A percentile compares a stretch with the other conserved stretches of the same genome.
phyloP scores from a whole-genome alignment of 2,329 filamentous ascomycete genomes.

The Diaporthe citrichinensis region DNA sequence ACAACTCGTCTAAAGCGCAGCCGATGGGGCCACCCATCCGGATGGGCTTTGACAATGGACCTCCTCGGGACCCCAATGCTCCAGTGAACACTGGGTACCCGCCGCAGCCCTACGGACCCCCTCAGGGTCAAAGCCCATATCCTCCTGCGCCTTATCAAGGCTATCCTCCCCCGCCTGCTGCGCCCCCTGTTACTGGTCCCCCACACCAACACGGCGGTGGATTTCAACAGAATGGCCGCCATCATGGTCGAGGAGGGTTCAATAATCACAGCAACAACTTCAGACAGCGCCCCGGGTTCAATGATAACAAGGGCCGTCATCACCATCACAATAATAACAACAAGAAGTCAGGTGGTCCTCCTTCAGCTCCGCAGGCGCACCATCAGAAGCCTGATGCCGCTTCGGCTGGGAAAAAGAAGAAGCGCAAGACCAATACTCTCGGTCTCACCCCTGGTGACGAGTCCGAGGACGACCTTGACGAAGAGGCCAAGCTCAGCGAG shows the following conservation, averaged over 20 bases:
- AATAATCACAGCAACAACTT: conserved; percentile 46
- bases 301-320: conserved; percentile 55
- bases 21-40: conserved; percentile 69
- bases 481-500: conserved; percentile 72
- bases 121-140: conserved; percentile 45
- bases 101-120: conserved; percentile 50
- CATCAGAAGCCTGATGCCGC: conserved; percentile 67
- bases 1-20: conserved; percentile 53
- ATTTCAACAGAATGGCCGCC: conserved; percentile 53
- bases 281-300: conserved; percentile 53
- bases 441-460: conserved; percentile 78
- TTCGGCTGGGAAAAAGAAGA: conserved; percentile 74
- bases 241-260: conserved; percentile 56
- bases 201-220: conserved; percentile 49
- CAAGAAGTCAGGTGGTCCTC: conserved; percentile 50
- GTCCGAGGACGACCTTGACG: conserved; percentile 78
- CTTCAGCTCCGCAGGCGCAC: conserved; percentile 47
- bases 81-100: conserved; percentile 61
- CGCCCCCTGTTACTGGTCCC: conserved; percentile 47
- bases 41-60: conserved; percentile 65
- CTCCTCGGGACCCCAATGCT: conserved; percentile 57
- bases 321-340: conserved; percentile 47
- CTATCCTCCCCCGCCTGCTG: conserved; percentile 55
- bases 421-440: conserved; percentile 79
- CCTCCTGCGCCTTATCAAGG: conserved; percentile 53